Evolutionary conservation across 176 grass and related monocot genomes (phyloP).

Genomic region (Luzula sylvatica): DNA sequence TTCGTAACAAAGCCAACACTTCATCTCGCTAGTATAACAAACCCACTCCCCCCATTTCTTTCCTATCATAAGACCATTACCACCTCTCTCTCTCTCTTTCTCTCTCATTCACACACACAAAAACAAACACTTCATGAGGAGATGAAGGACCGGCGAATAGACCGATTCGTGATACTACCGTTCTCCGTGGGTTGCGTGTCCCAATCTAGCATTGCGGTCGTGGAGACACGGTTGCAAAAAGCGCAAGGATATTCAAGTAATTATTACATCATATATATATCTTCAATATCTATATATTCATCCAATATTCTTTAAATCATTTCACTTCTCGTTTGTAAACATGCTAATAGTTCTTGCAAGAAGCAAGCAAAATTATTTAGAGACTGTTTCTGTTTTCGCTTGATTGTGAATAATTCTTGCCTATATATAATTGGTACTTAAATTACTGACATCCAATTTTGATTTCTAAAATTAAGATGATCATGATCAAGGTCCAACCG

Average conservation of each 20-base stretch:
- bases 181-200: constrained; percentile 66
- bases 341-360: neutral
- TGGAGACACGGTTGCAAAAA: constrained; percentile 32
- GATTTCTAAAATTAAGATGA: constrained; percentile 5
- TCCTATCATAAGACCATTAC: constrained; percentile 1
- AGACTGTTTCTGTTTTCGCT: no score
- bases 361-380: no score
- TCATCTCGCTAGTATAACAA: constrained; percentile 6
- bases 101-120: no score
- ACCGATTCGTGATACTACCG: constrained; percentile 62
- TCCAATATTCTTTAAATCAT: neutral
- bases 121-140: neutral
- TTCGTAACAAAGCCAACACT: constrained; percentile 18
- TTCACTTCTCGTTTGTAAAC: neutral
- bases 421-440: no score
- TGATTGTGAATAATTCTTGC: no score
- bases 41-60: constrained; percentile 6
- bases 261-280: neutral
- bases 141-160: constrained; percentile 30
- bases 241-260: constrained; percentile 18
- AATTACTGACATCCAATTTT: no score
- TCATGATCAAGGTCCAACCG: constrained; percentile 8
- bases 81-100: neutral
- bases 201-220: constrained; percentile 59
- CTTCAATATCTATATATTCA: neutral